Evolutionary conservation across 345 rosid species (phyloP), one percentile per base, ranked within the genome.

Genomic region (rapeseed (Brassica napus)): DNA sequence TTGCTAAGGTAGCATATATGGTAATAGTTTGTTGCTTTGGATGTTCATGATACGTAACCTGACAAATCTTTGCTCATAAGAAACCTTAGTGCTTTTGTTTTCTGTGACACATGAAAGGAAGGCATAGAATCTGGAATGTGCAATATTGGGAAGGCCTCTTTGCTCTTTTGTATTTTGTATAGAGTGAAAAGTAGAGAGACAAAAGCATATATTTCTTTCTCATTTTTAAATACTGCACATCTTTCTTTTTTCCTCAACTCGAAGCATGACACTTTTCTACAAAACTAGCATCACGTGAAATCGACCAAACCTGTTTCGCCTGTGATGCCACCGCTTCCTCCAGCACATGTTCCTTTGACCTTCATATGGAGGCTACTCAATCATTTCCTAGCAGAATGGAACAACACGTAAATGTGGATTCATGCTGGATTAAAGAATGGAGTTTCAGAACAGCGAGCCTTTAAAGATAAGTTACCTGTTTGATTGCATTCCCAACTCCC

Each of bases 391-490:
- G 8, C 18, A 81, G 26, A 75, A 71, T 30, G 6, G 68, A 75
- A 23, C 52, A 64, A 60, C n/a, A 58, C 14, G 7, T 67, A 16
- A 65, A 32, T 59, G 64, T 64, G 5, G 26, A 63, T 55, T 69
- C 68, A 64, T 63, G 71, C 14, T 69, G 57, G 58, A 62, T 52
- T 62, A 52, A 54, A 74, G 21, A 49, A 26, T 21, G 4, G n/a
- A 15, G 14, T 28, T 24, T 64, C 16, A 65, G 58, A 68, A 59
- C 26, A 76, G 52, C n/a, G 24, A 44, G 68, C n/a, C 47, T 5
- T 39, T 15, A 70, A 58, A 69, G 31, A 3, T 12, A 26, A 32
- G 85, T 81, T 86, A 95, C 99, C 94, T 85, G 78, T 87, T 91
- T 84, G 79, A 86, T 77, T 69, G 31, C 58, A 65, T 65, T 83